Evolutionary conservation across 2,329 filamentous ascomycete species (phyloP).

Genomic region (Raffaelea ambrosiae): DNA sequence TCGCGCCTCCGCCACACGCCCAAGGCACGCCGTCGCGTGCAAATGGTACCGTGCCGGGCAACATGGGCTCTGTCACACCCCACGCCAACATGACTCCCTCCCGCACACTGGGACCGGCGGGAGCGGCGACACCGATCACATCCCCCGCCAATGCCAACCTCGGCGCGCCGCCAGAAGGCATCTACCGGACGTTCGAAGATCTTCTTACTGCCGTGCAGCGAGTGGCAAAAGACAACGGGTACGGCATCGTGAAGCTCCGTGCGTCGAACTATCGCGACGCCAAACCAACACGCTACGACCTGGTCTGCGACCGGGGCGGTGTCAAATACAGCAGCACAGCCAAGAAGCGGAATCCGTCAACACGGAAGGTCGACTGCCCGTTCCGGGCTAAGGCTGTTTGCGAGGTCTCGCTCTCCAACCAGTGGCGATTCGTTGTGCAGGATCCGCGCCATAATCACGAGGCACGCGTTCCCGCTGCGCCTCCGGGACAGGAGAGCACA

Average conservation of each 20-base stretch:
- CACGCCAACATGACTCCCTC: slow-evolving; percentile 15
- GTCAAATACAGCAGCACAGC: slow-evolving; percentile 58
- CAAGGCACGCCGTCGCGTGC: slow-evolving; percentile 11
- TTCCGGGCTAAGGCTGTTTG: slow-evolving; percentile 57
- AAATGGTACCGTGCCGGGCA: slow-evolving; percentile 7
- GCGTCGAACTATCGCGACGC: slow-evolving; percentile 56
- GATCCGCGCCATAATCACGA: slow-evolving; percentile 55
- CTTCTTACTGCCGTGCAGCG: slow-evolving; percentile 49
- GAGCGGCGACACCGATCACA: slow-evolving; percentile 16
- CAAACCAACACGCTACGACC: slow-evolving; percentile 53
- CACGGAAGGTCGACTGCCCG: slow-evolving; percentile 55
- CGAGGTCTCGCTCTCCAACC: slow-evolving; percentile 52
- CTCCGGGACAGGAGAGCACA: slow-evolving; percentile 48
- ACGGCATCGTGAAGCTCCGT: slow-evolving; percentile 53
- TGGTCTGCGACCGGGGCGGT: slow-evolving; percentile 54
- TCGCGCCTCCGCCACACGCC: slow-evolving; percentile 4
- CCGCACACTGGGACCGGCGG: slow-evolving; percentile 18
- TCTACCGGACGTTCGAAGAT: slow-evolving; percentile 52
- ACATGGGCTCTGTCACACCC: background rate
- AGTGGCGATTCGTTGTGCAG: slow-evolving; percentile 56
- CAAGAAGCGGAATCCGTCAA: slow-evolving; percentile 56
- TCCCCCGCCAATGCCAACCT: slow-evolving; percentile 33
- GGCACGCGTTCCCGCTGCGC: slow-evolving; percentile 44
- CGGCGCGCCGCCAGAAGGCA: slow-evolving; percentile 50
- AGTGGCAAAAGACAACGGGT: slow-evolving; percentile 53